Evolutionary conservation across 2,329 filamentous ascomycete genomes (phyloP).

Genomic region (Myotisia sp.): DNA sequence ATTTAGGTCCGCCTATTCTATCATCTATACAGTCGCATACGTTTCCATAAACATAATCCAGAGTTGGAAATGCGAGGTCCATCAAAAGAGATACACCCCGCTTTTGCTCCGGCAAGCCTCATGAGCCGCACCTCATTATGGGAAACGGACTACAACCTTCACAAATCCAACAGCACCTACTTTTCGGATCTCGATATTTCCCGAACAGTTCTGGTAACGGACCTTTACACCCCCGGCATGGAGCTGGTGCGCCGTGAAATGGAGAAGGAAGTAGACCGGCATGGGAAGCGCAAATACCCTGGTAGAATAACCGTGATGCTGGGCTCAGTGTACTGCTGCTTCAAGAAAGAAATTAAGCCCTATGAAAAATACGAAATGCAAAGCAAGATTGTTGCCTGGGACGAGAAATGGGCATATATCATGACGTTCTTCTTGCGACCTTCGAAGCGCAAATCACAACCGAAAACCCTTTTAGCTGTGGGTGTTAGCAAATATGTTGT

Average conservation of each 20-base stretch:
- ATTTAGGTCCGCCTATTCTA: conserved; percentile 45
- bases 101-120: conserved; percentile 60
- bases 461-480: conserved; percentile 55
- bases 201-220: conserved; percentile 64
- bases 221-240: conserved; percentile 48
- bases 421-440: conserved; percentile 56
- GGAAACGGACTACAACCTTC: conserved; percentile 76
- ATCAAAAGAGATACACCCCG: conserved; percentile 39
- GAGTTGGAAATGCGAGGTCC: conserved; percentile 21
- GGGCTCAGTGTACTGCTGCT: conserved; percentile 58
- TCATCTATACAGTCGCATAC: conserved; percentile 41
- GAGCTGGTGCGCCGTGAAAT: conserved; percentile 39
- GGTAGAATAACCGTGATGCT: conserved; percentile 47
- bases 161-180: conserved; percentile 75
- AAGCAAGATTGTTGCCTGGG: conserved; percentile 57
- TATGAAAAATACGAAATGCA: conserved; percentile 60
- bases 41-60: conserved; percentile 37
- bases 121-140: conserved; percentile 52
- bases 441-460: conserved; percentile 32
- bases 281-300: conserved; percentile 35
- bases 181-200: conserved; percentile 75
- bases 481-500: conserved; percentile 69
- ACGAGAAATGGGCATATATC: conserved; percentile 69
- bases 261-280: conserved; percentile 33
- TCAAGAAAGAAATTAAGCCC: conserved; percentile 58